Evolutionary conservation across 768 basidiomycete genomes (phyloP).

Genomic region (Sistotremastrum suecicum): DNA sequence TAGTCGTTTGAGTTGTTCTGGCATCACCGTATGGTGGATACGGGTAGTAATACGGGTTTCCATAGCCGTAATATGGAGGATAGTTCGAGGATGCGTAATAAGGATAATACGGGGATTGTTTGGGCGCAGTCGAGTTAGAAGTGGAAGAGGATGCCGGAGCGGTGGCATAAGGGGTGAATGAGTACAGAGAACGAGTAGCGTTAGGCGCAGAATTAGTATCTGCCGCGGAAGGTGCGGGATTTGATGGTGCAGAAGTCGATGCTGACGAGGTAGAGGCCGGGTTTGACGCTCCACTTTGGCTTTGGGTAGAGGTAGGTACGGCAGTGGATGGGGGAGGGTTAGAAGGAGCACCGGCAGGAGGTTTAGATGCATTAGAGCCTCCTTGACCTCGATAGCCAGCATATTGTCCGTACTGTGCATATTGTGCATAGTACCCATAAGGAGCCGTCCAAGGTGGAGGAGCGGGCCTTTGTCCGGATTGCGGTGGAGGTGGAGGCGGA

Average conservation of each 20-base stretch:
- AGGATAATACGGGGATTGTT: constrained; percentile 4
- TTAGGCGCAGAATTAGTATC: neutral
- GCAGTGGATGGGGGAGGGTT: neutral
- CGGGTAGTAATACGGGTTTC: neutral
- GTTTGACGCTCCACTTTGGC: neutral
- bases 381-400: too few species aligned
- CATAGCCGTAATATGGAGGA: neutral
- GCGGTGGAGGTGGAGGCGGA: constrained; percentile 18
- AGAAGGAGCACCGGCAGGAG: constrained; percentile 3
- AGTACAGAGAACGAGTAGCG: constrained; percentile 2
- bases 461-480: neutral
- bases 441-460: neutral
- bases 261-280: constrained; percentile 1
- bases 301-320: neutral
- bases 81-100: constrained; percentile 5
- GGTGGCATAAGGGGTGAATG: constrained; percentile 8
- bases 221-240: neutral
- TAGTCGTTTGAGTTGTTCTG: constrained; percentile 5
- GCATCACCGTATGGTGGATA: constrained; percentile 16
- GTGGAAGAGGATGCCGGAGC: constrained; percentile 3
- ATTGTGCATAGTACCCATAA: too few species aligned
- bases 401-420: too few species aligned
- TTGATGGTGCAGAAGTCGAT: constrained; percentile 6
- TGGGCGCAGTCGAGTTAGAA: constrained; percentile 5
- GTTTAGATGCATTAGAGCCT: neutral